Percentiles rank a stretch among this genome's conserved stretches.
Evolutionary conservation across 1,284 basidiomycete species (phyloP).

Genomic region (Hemileia vastatrix): DNA sequence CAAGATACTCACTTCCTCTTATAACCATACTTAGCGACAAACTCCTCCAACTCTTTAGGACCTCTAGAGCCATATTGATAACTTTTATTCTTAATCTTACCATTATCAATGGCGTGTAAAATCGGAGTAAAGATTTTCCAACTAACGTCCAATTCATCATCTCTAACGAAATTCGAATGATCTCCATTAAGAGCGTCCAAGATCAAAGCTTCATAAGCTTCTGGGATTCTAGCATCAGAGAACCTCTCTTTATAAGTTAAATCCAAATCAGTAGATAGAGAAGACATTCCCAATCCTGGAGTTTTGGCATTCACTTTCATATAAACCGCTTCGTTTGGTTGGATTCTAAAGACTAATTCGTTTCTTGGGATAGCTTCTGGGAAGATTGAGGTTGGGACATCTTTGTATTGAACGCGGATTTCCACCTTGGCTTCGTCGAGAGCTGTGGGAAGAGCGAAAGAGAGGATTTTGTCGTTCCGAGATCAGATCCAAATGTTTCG

Average conservation of each 20-base stretch:
- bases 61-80: slow-evolving; percentile 40
- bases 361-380: slow-evolving; percentile 31
- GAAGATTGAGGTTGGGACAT: slow-evolving; percentile 31
- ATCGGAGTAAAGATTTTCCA: slow-evolving; percentile 45
- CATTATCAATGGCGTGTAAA: slow-evolving; percentile 41
- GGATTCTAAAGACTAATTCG: slow-evolving; percentile 43
- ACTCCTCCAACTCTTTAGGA: slow-evolving; percentile 36
- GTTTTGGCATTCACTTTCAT: slow-evolving; percentile 40
- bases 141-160: slow-evolving; percentile 43
- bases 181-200: slow-evolving; percentile 43
- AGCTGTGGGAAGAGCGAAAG: too few species aligned
- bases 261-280: slow-evolving; percentile 36
- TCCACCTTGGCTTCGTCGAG: slow-evolving; percentile 42
- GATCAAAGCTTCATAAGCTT: slow-evolving; percentile 45
- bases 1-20: slow-evolving; percentile 27
- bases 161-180: slow-evolving; percentile 45
- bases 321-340: slow-evolving; percentile 42
- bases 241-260: slow-evolving; percentile 41
- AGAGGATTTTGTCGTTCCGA: neutral
- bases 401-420: slow-evolving; percentile 42
- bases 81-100: too few species aligned
- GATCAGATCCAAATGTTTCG: neutral
- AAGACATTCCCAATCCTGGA: slow-evolving; percentile 34
- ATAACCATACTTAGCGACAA: slow-evolving; percentile 37
- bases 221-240: slow-evolving; percentile 37